Conservation (phyloP, 768 basidiomycete genomes). For the Sarcodon aspratus region DNA sequence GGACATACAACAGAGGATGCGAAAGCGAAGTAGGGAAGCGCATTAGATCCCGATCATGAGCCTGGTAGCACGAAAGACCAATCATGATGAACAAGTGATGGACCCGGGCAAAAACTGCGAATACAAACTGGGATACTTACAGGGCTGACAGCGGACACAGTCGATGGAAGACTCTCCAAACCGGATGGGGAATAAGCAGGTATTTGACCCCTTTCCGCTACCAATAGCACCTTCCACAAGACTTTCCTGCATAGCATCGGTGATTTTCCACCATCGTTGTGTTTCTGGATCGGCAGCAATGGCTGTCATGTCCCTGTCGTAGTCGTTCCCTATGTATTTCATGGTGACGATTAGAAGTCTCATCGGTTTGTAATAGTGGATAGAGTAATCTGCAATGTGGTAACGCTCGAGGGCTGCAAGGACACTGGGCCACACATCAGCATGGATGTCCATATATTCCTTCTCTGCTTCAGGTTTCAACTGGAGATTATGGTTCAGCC, state of each 20-base stretch:
- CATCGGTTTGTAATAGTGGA: slow-evolving; percentile 52
- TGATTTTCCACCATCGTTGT: slow-evolving; percentile 68
- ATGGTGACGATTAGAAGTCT: slow-evolving; percentile 69
- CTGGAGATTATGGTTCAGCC: slow-evolving; percentile 17
- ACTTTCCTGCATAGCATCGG: slow-evolving; percentile 70
- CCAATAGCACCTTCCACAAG: slow-evolving; percentile 60
- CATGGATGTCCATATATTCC: slow-evolving; percentile 50
- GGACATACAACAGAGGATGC: too few species aligned
- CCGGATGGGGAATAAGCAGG: too few species aligned
- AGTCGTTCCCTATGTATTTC: slow-evolving; percentile 62
- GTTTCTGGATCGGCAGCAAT: slow-evolving; percentile 59
- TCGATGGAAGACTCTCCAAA: too few species aligned
- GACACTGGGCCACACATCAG: slow-evolving; percentile 57
- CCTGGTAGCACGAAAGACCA: too few species aligned
- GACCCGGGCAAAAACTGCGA: too few species aligned
- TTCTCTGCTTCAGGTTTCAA: slow-evolving; percentile 39
- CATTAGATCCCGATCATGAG: too few species aligned
- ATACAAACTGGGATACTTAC: too few species aligned
- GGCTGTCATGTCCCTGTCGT: slow-evolving; percentile 50
- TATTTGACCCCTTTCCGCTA: slow-evolving; percentile 49
- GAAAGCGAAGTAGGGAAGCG: too few species aligned
- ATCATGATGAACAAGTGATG: too few species aligned
- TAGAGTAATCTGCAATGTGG: slow-evolving; percentile 68
- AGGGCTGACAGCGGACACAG: too few species aligned
- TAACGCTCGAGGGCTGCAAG: slow-evolving; percentile 49